Conservation (phyloP, 352 stramenopile species). For the Phytophthora megakarya region DNA sequence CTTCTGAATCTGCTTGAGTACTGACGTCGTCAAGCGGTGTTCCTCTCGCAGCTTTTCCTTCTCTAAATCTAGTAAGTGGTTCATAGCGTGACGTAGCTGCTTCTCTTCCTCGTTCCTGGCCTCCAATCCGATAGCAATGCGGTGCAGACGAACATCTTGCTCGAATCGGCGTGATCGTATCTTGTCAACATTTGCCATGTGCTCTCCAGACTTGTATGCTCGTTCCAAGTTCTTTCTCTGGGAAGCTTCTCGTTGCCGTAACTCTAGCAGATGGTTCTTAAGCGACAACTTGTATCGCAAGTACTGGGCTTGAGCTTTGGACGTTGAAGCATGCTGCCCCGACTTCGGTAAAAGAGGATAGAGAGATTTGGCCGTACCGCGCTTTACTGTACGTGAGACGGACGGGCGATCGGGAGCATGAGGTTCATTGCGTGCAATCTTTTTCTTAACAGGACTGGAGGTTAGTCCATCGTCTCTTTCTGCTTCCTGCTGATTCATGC, state of each 20-base stretch:
- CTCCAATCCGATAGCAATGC: constrained; percentile 64
- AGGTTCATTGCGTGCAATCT: constrained; percentile 28
- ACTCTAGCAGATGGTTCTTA: constrained; percentile 69
- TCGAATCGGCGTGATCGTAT: constrained; percentile 70
- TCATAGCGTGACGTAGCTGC: constrained; percentile 68
- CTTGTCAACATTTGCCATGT: constrained; percentile 70
- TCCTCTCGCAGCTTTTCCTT: constrained; percentile 74
- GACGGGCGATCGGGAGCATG: constrained; percentile 19
- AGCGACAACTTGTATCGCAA: constrained; percentile 73
- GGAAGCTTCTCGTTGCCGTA: constrained; percentile 64
- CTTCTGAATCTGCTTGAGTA: constrained; percentile 65
- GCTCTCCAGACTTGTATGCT: constrained; percentile 62
- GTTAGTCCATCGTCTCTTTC: constrained; percentile 23
- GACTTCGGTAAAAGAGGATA: constrained; percentile 51
- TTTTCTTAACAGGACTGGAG: constrained; percentile 46
- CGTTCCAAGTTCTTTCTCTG: constrained; percentile 67
- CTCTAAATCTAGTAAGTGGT: constrained; percentile 64
- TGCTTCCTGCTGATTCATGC: constrained; percentile 37
- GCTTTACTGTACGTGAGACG: background rate
- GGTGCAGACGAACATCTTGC: constrained; percentile 70
- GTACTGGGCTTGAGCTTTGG: constrained; percentile 52
- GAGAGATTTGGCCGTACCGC: constrained; percentile 29
- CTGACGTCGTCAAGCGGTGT: constrained; percentile 47
- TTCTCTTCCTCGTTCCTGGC: constrained; percentile 71
- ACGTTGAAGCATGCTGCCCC: constrained; percentile 24